Evolutionary conservation across 805 yeast species (phyloP), one percentile per base, ranked within the genome.

Genomic region (Cyberlindnera mrakii): DNA sequence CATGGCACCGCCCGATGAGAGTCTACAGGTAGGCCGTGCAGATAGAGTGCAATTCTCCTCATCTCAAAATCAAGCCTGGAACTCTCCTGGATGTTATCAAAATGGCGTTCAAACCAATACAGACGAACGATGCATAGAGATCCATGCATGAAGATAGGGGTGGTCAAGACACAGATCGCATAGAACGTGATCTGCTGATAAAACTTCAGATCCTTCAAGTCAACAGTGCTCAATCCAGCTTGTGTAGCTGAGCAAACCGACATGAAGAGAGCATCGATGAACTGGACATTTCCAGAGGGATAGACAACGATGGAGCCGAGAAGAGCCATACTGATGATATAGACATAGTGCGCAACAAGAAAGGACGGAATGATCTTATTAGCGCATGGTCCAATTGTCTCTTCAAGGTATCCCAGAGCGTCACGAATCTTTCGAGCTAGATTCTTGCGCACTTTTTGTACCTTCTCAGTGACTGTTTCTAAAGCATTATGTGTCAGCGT

Each of bases 121-220:
- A 93, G 67, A 40, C 99, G 74, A 10, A 90, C 67, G 48, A 87
- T 78, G 7, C 88, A 80, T 30, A 93, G 67, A 1, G 77, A 73
- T 0, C 95, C 78, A 60, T 93, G 95, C 42, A 95, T 86, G 58
- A 83, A 82, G 17, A 93, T 85, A 1, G 98, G 98, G 0, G 96
- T 89, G 4, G 95, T 76, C 18, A 88, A 52, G 48, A 78, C 69
- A 23, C 90, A 65, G 3, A 78, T 47, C 11, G 85, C 50, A 58
- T 82, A 87, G 3, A 91, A 62, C 9, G 75, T 68, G 14, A 89
- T 74, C 58, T 91, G 98, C 62, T 93, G 99, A 65, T 82, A 91
- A 35, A 85, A 60, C 0, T 71, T 64, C 44, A 90, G 50, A 0
- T 67, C 63, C 58, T 87, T 87, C 32, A 82, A 50, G 53, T 88